Percentiles rank a stretch among this genome's conserved stretches.
Conservation (phyloP, 129 eudicot species). For the Logfia minima region DNA sequence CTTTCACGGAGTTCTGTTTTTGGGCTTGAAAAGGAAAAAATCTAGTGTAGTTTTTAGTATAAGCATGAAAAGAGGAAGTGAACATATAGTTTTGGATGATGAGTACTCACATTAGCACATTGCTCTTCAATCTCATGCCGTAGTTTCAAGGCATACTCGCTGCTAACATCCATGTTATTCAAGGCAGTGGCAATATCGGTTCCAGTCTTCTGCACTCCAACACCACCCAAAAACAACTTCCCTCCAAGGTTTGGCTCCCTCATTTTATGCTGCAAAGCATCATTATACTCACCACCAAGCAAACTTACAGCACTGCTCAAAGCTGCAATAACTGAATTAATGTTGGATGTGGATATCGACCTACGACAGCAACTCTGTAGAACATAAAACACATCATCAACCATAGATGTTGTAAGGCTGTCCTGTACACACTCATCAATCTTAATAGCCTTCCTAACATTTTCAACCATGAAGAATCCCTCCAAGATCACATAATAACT, state of each 20-base stretch:
- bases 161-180: conserved; percentile 88
- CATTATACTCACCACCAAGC: conserved; percentile 76
- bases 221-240: conserved; percentile 83
- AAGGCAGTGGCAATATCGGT: conserved; percentile 77
- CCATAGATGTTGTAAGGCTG: conserved; percentile 90
- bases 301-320: conserved; percentile 74
- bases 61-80: conserved; percentile 1
- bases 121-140: conserved; percentile 93
- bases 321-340: conserved; percentile 76
- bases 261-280: conserved; percentile 82
- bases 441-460: conserved; percentile 91
- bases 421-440: conserved; percentile 79
- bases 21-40: background rate
- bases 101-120: conserved; percentile 70
- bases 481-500: conserved; percentile 86
- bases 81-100: conserved; percentile 20
- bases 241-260: conserved; percentile 88
- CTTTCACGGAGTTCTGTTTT: background rate
- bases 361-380: conserved; percentile 86
- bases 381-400: conserved; percentile 90
- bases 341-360: conserved; percentile 75
- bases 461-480: conserved; percentile 92
- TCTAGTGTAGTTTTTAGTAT: background rate
- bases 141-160: conserved; percentile 80
- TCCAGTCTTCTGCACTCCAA: conserved; percentile 77